Percentiles rank a stretch among this genome's conserved stretches.
Conservation (phyloP, 768 basidiomycete species). For the Phaeolepiota aurea region DNA sequence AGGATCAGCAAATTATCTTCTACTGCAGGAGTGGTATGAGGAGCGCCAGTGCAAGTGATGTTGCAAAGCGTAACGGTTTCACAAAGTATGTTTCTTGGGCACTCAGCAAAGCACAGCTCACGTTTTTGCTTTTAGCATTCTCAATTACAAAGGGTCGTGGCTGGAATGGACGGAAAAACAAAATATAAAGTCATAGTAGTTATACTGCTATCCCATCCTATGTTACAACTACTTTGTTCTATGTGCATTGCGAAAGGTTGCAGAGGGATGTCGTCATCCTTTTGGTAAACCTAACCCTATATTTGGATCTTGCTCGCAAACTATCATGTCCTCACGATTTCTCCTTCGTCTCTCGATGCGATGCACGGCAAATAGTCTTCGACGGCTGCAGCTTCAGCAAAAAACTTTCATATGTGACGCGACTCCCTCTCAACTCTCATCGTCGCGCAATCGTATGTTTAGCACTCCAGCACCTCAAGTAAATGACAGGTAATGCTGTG, state of each 20-base stretch:
- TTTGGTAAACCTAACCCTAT: constrained; percentile 23
- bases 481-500: constrained; percentile 39
- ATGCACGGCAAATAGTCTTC: constrained; percentile 11
- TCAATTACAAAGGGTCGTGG: constrained; percentile 87
- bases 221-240: too few relatives aligned
- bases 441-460: constrained; percentile 19
- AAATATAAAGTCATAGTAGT: constrained; percentile 19
- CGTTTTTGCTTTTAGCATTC: constrained; percentile 29
- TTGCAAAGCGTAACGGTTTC: constrained; percentile 76
- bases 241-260: too few relatives aligned
- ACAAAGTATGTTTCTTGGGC: constrained; percentile 47
- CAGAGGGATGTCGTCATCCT: too few relatives aligned
- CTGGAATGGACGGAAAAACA: constrained; percentile 70
- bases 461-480: constrained; percentile 52
- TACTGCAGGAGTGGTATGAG: constrained; percentile 89
- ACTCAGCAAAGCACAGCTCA: constrained; percentile 2
- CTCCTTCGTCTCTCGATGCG: constrained; percentile 16
- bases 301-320: constrained; percentile 4
- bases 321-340: constrained; percentile 17
- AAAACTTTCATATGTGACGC: constrained; percentile 5
- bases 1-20: constrained; percentile 71
- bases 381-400: constrained; percentile 10
- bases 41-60: constrained; percentile 73
- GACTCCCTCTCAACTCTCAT: constrained; percentile 1
- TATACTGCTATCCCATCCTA: too few relatives aligned